Evolutionary conservation across 2,329 filamentous ascomycete species (phyloP).

Genomic region (Alternaria longipes): DNA sequence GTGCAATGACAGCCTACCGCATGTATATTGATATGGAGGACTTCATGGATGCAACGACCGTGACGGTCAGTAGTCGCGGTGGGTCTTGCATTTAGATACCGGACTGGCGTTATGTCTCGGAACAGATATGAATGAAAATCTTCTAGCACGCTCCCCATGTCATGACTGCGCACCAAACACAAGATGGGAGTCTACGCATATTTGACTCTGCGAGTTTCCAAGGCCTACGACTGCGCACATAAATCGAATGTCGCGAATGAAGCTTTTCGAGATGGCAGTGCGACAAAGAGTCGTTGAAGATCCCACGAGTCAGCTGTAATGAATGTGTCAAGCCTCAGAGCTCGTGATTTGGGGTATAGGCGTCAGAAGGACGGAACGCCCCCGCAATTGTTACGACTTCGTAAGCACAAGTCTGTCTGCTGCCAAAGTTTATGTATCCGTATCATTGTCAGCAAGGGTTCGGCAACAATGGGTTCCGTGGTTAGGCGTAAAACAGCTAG

Average conservation of each 20-base stretch:
- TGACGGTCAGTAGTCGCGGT: conserved; percentile 39
- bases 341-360: not conserved
- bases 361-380: not conserved
- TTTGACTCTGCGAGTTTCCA: not conserved
- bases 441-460: conserved; percentile 5
- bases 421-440: not conserved
- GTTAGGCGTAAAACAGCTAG: conserved; percentile 13
- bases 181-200: not conserved
- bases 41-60: conserved; percentile 26
- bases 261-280: not conserved
- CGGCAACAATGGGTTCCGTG: conserved; percentile 9
- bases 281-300: not conserved
- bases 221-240: not conserved
- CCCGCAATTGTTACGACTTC: not conserved
- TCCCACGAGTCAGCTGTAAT: not conserved
- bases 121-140: conserved; percentile 50
- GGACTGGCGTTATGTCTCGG: conserved; percentile 46
- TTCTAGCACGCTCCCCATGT: conserved; percentile 35
- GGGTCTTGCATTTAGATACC: conserved; percentile 43
- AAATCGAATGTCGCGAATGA: not conserved
- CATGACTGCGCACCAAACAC: not conserved
- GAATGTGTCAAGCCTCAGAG: not conserved
- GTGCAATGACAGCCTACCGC: conserved; percentile 33
- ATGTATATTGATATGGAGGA: conserved; percentile 36
- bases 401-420: not conserved